Conservation (phyloP, 75 land plant species). For the Isoetes taiwanensis region DNA sequence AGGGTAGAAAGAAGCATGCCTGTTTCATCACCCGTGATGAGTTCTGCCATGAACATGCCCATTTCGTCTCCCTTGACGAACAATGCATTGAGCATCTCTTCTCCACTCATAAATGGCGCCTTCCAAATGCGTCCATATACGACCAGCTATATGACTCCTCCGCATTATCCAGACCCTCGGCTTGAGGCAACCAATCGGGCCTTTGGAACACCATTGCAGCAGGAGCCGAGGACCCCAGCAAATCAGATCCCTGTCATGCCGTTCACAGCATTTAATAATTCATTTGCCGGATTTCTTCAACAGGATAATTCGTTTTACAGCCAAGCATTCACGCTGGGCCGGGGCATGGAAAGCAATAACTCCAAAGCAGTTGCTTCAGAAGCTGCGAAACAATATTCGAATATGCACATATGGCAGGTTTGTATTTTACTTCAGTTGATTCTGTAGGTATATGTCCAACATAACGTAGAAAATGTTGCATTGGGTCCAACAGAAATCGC, state of each 20-base stretch:
- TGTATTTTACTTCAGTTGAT: background rate
- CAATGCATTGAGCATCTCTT: too few relatives aligned
- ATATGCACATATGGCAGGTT: background rate
- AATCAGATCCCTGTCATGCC: background rate
- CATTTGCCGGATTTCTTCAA: conserved; percentile 16
- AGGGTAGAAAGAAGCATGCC: background rate
- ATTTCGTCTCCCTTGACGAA: background rate
- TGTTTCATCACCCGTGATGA: background rate
- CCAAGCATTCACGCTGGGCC: background rate
- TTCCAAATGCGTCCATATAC: background rate
- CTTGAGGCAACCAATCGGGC: background rate
- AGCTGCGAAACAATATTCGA: background rate
- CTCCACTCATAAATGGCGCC: too few relatives aligned
- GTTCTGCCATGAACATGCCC: background rate
- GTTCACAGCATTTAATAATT: conserved; percentile 8
- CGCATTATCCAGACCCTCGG: background rate
- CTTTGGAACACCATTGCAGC: background rate
- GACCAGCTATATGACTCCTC: background rate
- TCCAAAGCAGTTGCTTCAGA: background rate
- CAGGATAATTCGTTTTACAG: conserved; percentile 7
- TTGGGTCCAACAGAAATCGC: conserved; percentile 8
- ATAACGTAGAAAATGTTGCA: background rate
- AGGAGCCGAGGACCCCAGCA: conserved; percentile 17
- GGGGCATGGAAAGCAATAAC: conserved; percentile 9
- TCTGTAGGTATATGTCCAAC: background rate